These are phyloP conservation scores for Eucalyptus regnans DNA, from an alignment of 345 rosid genomes.

Conservation along the genomic window DNA sequence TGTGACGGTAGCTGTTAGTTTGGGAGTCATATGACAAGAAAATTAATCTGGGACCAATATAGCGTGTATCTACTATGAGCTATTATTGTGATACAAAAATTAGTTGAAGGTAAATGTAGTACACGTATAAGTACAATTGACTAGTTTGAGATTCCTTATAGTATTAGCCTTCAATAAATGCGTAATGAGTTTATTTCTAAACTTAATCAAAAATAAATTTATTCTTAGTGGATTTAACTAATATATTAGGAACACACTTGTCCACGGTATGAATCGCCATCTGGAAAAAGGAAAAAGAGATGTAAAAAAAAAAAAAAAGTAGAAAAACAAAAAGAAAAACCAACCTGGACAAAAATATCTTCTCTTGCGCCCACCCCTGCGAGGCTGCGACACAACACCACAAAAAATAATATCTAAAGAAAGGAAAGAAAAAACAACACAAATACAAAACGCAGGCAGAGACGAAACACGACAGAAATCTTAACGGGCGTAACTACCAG, in stretches of 20 bases:
- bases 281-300: not conserved
- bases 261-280: not conserved
- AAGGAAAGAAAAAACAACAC: not conserved
- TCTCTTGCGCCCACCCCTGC: not conserved
- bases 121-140: no score
- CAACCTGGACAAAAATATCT: not conserved
- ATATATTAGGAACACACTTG: not conserved
- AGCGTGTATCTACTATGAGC: accelerated
- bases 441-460: not conserved
- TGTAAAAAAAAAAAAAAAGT: not conserved
- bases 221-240: not conserved
- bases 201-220: not conserved
- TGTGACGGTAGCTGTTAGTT: accelerated
- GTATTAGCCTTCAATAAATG: accelerated
- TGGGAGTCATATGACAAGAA: accelerated
- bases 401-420: not conserved
- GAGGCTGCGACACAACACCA: not conserved
- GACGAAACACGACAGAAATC: not conserved
- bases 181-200: not conserved
- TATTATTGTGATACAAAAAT: not conserved
- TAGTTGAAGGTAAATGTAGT: not conserved
- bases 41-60: not conserved
- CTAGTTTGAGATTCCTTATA: not conserved
- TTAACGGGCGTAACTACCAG: not conserved
- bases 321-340: not conserved